phyloP scores from a whole-genome alignment of 2,329 filamentous ascomycete species.

The Monosporascus sp. region DNA sequence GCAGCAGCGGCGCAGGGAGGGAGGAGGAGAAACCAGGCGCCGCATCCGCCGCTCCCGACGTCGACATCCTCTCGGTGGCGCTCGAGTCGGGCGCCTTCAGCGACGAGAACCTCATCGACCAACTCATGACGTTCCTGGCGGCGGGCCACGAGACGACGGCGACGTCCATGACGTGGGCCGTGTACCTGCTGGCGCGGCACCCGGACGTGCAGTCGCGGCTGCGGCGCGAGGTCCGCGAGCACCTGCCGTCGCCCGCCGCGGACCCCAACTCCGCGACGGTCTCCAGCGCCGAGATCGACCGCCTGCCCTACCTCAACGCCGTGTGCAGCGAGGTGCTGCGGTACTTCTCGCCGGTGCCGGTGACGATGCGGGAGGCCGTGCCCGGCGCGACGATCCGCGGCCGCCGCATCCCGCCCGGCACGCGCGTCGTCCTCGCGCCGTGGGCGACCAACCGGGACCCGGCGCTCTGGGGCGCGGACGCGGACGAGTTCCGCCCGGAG shows the following conservation, averaged over 20 bases:
- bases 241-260: constrained; percentile 30
- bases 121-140: constrained; percentile 38
- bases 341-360: constrained; percentile 38
- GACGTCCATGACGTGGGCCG: constrained; percentile 34
- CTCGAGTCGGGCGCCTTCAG: constrained; percentile 32
- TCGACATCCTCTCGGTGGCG: constrained; percentile 34
- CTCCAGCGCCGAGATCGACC: constrained; percentile 32
- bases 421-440: constrained; percentile 57
- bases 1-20: constrained; percentile 17
- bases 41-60: constrained; percentile 35
- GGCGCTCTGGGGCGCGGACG: constrained; percentile 71
- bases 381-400: constrained; percentile 52
- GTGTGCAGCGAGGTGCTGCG: constrained; percentile 40
- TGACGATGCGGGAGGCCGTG: constrained; percentile 55
- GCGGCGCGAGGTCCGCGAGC: constrained; percentile 32
- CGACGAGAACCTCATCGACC: constrained; percentile 32
- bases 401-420: constrained; percentile 57
- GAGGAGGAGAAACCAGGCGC: constrained; percentile 46
- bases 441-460: constrained; percentile 66
- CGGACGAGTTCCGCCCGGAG: constrained; percentile 71
- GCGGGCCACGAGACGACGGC: constrained; percentile 42
- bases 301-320: constrained; percentile 35
- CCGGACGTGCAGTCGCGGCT: constrained; percentile 33
- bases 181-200: constrained; percentile 32
- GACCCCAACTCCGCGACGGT: constrained; percentile 12